phyloP scores from a whole-genome alignment of 129 eudicot genomes.

The Ambrosia artemisiifolia region DNA sequence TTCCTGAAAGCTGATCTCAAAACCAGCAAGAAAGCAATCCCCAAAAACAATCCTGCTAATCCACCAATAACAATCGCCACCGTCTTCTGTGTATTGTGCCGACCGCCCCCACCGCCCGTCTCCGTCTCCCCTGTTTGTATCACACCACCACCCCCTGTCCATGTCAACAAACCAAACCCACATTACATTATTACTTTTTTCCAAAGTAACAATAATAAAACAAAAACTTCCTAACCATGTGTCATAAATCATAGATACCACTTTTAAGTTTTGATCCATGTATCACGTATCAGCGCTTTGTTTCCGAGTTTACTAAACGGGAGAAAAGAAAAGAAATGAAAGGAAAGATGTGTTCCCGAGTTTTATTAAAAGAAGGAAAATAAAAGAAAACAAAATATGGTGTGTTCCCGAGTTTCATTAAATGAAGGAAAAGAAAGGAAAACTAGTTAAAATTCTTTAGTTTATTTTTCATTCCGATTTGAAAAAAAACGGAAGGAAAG shows the following conservation, averaged over 20 bases:
- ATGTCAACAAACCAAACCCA: conserved; percentile 23
- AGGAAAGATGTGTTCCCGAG: no score
- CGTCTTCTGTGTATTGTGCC: conserved; percentile 52
- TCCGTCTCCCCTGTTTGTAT: conserved; percentile 32
- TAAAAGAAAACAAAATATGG: no score
- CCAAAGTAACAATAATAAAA: background rate
- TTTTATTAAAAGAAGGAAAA: no score
- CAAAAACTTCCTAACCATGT: background rate
- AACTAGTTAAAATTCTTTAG: no score
- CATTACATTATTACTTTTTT: background rate
- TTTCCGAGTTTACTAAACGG: no score
- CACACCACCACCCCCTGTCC: background rate
- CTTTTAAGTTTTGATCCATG: no score
- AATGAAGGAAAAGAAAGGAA: no score
- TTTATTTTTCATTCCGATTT: no score
- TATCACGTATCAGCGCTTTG: no score
- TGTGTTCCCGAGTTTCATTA: no score
- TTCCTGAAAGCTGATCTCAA: conserved; percentile 70
- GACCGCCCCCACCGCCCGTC: conserved; percentile 47
- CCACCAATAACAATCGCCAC: conserved; percentile 88
- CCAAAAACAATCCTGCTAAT: conserved; percentile 59
- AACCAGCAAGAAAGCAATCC: conserved; percentile 57
- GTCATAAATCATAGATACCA: background rate
- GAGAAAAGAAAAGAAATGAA: no score
- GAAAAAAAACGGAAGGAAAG: no score